Conservation (phyloP, 345 rosid genomes). For the Microthlaspi erraticum region DNA sequence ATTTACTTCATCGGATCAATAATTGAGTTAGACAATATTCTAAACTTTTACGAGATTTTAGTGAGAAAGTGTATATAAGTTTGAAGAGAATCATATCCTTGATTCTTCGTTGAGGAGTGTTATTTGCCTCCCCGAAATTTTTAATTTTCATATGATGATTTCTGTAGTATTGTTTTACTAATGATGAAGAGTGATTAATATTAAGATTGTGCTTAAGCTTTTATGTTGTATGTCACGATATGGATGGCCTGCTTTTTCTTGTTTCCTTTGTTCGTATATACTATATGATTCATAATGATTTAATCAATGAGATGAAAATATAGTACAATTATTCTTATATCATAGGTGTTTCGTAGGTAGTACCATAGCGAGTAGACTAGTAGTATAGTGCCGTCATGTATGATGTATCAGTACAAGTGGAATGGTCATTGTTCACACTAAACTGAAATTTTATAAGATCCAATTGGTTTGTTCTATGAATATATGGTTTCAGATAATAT, state of each 20-base stretch:
- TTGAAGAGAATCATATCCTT: slow-evolving; percentile 14
- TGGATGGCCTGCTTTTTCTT: not conserved
- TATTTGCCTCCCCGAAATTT: slow-evolving; percentile 35
- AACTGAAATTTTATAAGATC: not conserved
- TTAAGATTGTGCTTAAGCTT: slow-evolving; percentile 11
- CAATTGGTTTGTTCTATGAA: not conserved
- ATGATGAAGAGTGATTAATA: slow-evolving; percentile 30
- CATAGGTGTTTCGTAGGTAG: slow-evolving; percentile 22
- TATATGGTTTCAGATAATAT: not conserved
- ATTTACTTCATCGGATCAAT: slow-evolving; percentile 29
- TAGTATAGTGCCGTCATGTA: slow-evolving; percentile 28
- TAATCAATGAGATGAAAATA: not conserved
- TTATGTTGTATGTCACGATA: slow-evolving; percentile 7
- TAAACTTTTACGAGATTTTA: slow-evolving; percentile 17
- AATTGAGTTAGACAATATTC: slow-evolving; percentile 32
- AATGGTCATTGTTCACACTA: slow-evolving; percentile 17
- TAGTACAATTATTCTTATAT: not conserved
- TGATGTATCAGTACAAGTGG: slow-evolving; percentile 31
- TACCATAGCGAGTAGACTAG: not conserved
- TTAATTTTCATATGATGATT: slow-evolving; percentile 23
- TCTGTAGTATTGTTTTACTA: slow-evolving; percentile 28
- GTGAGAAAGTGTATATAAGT: slow-evolving; percentile 26
- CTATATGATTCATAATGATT: not conserved
- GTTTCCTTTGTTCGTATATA: not conserved
- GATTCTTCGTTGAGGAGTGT: slow-evolving; percentile 40